phyloP scores from a whole-genome alignment of 129 eudicot genomes.

The Chrysanthemum seticuspe region DNA sequence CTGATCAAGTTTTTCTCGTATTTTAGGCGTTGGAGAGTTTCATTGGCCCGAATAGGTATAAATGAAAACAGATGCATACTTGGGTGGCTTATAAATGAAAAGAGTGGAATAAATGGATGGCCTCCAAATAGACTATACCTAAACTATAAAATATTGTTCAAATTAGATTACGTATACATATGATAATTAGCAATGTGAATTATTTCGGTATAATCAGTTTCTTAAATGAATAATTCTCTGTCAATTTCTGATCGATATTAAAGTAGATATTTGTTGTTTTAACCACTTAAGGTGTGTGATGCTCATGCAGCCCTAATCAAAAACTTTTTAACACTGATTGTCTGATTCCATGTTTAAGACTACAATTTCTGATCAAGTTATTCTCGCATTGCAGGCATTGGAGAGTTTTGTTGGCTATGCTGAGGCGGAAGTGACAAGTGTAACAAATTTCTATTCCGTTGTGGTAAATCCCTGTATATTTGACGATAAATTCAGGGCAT shows the following conservation, averaged over 20 bases:
- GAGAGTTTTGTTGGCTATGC: slow-evolving; percentile 63
- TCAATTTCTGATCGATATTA: no score
- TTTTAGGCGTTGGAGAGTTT: slow-evolving; percentile 74
- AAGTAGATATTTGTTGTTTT: no score
- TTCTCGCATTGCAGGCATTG: slow-evolving; percentile 54
- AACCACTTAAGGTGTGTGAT: neutral
- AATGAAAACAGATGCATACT: no score
- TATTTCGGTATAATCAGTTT: neutral
- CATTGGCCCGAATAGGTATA: neutral
- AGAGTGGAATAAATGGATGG: no score
- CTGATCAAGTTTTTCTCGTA: neutral
- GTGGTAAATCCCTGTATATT: slow-evolving; percentile 56
- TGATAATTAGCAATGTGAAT: neutral
- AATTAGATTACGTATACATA: no score
- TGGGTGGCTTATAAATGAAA: no score
- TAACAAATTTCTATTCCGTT: slow-evolving; percentile 55
- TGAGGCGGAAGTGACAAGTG: slow-evolving; percentile 68
- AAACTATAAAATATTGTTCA: no score
- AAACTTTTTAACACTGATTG: neutral
- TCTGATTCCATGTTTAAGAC: slow-evolving; percentile 12
- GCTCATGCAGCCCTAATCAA: neutral
- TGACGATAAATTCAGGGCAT: slow-evolving; percentile 6
- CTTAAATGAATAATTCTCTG: neutral
- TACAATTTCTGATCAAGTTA: slow-evolving; percentile 10
- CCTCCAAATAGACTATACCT: no score